Evolutionary conservation across 169 alveolate genomes (phyloP).

Genomic region (Fabrea salina): DNA sequence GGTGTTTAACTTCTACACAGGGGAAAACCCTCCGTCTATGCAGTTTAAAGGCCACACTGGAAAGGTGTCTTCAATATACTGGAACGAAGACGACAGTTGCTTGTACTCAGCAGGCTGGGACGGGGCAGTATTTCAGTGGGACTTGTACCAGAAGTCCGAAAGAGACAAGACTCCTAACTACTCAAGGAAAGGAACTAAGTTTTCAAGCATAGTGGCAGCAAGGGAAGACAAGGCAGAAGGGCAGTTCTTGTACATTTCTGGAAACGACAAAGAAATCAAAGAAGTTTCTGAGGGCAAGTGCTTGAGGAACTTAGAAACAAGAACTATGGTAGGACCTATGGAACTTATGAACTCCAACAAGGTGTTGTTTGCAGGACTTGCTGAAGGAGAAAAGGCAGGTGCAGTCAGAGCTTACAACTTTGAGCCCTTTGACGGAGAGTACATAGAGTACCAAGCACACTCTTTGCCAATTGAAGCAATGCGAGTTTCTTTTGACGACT

Average conservation of each 20-base stretch:
- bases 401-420: constrained; percentile 63
- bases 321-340: constrained; percentile 46
- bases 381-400: constrained; percentile 80
- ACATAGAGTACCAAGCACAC: constrained; percentile 82
- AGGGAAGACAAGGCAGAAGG: constrained; percentile 17
- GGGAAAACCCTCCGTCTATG: constrained; percentile 79
- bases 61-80: constrained; percentile 82
- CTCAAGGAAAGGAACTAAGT: constrained; percentile 52
- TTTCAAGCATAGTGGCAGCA: constrained; percentile 38
- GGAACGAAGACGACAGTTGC: constrained; percentile 89
- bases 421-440: constrained; percentile 73
- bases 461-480: constrained; percentile 75
- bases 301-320: constrained; percentile 41
- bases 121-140: constrained; percentile 87
- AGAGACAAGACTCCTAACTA: background rate
- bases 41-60: constrained; percentile 77
- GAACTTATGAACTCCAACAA: constrained; percentile 61
- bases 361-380: constrained; percentile 66
- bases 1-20: constrained; percentile 87
- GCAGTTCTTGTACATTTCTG: constrained; percentile 49
- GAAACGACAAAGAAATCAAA: constrained; percentile 64
- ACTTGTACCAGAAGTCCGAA: constrained; percentile 37
- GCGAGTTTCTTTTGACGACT: constrained; percentile 80
- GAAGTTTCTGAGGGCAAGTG: constrained; percentile 35
- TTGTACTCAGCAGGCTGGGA: constrained; percentile 87